Base-by-base conservation (phyloP, 1,284 basidiomycete species). In the Cystobasidiaceae sp. region DNA sequence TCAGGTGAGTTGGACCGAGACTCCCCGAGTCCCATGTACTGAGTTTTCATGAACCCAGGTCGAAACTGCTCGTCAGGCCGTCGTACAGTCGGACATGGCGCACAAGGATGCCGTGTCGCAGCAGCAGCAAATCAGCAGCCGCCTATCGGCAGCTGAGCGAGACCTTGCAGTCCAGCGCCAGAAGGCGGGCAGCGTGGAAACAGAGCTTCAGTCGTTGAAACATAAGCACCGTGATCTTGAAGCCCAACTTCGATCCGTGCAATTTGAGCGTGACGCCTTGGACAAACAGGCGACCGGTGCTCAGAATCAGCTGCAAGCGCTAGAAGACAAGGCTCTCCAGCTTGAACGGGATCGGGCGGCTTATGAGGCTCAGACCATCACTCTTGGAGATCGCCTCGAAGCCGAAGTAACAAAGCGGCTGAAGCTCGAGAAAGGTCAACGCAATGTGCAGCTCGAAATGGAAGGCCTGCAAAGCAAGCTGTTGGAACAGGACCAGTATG, bases 401-500 rank as follows among this genome's bases (percentile, higher is more conserved):
- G 74, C 81, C 2, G 87, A 90, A 72, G 80, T 82, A 1, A 78
- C 82, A 21, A 89, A 87, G 74, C 85, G 87, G 44, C 80, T 83
- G 32, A 84, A 88, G 65, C 80, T 90, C 32, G 89, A 93, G 74
- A 84, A 88, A 68, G 76, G 82, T 0, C 78, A 23, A 81, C 85
- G 11, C 80, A 78, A 88, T 70, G 84, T 87, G 7, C 80, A 89
- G 8, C 82, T 84, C 5, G 89, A 93, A 68, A 80, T 94, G 59
- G 89, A 90, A 73, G 82, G 82, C 48, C 85, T 87, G 37, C 89
- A 97, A 74, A 88, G 86, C 82, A 90, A 94, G 67, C 83, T 91
- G 68, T 71, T 74, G 60, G 76, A 74, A 70, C 68, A 77, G 72
- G 71, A 73, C 74, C 68, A 77, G 75, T 67, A 75, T 72, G 49